Evolutionary conservation across 306 rosid species (phyloP).

Genomic region (Corylus heterophylla): DNA sequence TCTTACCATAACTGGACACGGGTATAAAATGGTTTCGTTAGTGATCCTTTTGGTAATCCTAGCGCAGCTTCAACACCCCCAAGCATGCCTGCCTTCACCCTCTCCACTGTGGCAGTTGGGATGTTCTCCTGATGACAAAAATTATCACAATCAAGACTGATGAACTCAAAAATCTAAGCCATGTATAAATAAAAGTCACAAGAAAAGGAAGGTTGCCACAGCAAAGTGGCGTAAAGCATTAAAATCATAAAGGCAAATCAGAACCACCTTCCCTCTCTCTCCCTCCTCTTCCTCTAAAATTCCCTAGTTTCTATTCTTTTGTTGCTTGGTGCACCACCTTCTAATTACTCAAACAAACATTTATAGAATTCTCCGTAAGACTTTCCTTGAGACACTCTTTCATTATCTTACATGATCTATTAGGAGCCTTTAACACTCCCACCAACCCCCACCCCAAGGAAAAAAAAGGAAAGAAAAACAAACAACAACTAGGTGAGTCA

Average conservation of each 20-base stretch:
- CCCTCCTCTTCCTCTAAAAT: not conserved
- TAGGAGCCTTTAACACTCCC: not conserved
- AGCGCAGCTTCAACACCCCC: constrained; percentile 82
- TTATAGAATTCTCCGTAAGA: not conserved
- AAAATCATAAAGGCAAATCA: not conserved
- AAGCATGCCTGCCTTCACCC: constrained; percentile 71
- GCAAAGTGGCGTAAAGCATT: not conserved
- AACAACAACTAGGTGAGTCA: not conserved
- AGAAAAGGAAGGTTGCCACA: not conserved
- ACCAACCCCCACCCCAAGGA: not conserved
- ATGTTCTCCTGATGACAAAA: constrained; percentile 70
- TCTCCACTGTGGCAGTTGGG: constrained; percentile 66
- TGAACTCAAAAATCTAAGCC: not conserved
- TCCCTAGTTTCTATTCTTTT: not conserved
- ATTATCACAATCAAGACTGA: not conserved
- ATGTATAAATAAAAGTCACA: not conserved
- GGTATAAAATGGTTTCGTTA: constrained; percentile 63
- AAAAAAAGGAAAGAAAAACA: not conserved
- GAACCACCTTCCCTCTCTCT: not conserved
- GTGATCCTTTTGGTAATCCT: constrained; percentile 72
- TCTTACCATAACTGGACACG: constrained; percentile 80
- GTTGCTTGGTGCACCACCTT: not conserved
- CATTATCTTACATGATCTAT: not conserved
- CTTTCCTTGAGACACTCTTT: not conserved
- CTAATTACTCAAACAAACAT: not conserved